Conservation (phyloP, 2,329 filamentous ascomycete genomes). For the Polychaeton citri region DNA sequence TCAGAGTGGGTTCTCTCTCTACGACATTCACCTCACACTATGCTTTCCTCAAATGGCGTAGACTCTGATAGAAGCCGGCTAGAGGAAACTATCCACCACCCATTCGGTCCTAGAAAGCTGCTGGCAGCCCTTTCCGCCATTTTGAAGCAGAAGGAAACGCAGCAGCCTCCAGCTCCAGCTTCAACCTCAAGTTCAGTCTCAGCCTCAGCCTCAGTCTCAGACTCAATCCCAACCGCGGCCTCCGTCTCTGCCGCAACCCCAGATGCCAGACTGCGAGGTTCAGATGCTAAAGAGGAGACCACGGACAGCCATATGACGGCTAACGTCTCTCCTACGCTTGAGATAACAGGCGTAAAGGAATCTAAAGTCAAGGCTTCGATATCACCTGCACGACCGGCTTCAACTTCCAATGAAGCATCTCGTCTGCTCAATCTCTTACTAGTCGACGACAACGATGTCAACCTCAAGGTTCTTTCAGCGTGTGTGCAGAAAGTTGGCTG, state of each 20-base stretch:
- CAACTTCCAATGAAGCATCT: constrained; percentile 7
- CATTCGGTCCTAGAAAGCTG: background rate
- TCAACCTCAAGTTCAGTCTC: background rate
- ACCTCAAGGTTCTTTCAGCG: constrained; percentile 8
- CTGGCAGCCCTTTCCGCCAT: background rate
- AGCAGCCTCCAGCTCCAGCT: background rate
- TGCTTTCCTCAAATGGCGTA: background rate
- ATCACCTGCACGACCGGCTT: background rate
- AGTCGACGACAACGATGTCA: constrained; percentile 15
- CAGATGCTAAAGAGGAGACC: constrained; percentile 3
- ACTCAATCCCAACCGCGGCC: constrained; percentile 1
- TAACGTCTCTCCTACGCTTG: background rate
- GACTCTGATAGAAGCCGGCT: background rate
- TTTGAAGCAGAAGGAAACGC: background rate
- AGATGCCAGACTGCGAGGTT: constrained; percentile 4
- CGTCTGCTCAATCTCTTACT: constrained; percentile 8
- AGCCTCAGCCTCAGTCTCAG: background rate
- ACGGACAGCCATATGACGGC: constrained; percentile 3
- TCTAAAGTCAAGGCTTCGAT: constrained; percentile 1
- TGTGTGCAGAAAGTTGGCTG: constrained; percentile 19
- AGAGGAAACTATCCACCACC: background rate
- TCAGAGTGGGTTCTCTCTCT: background rate
- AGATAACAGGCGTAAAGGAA: background rate
- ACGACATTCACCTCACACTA: background rate
- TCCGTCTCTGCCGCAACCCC: constrained; percentile 2